These are phyloP conservation scores for Phytophthora cryptogea DNA, from an alignment of 352 stramenopile species.

Conservation along the genomic window DNA sequence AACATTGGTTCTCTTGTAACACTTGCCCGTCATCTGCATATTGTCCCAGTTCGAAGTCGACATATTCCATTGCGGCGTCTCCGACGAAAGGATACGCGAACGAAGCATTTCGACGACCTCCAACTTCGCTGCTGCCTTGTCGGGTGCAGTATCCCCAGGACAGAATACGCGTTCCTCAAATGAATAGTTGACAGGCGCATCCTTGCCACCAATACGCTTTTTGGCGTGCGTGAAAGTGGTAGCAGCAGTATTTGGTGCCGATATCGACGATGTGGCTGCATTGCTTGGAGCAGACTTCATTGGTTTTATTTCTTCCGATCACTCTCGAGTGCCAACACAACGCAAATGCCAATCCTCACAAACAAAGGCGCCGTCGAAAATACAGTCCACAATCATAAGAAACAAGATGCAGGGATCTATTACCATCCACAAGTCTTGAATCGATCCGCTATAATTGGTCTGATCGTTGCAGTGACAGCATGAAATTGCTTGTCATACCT, in stretches of 20 bases:
- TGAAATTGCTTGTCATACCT: neutral
- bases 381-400: slow-evolving; percentile 11
- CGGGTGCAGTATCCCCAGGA: slow-evolving; percentile 53
- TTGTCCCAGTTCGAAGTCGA: slow-evolving; percentile 79
- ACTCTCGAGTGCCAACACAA: neutral
- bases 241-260: neutral
- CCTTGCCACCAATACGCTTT: slow-evolving; percentile 69
- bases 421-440: slow-evolving; percentile 27
- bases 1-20: slow-evolving; percentile 76
- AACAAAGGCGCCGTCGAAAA: slow-evolving; percentile 11
- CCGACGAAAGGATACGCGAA: slow-evolving; percentile 59
- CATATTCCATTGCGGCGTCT: slow-evolving; percentile 61
- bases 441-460: slow-evolving; percentile 31
- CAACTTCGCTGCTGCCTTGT: slow-evolving; percentile 65
- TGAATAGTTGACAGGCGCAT: slow-evolving; percentile 69
- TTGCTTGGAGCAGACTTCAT: slow-evolving; percentile 15
- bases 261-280: neutral
- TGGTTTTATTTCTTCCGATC: neutral
- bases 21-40: slow-evolving; percentile 74
- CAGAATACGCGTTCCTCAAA: slow-evolving; percentile 79
- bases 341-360: neutral
- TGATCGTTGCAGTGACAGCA: neutral
- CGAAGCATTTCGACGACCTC: slow-evolving; percentile 63
- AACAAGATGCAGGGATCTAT: slow-evolving; percentile 28
- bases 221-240: slow-evolving; percentile 41